Conservation (phyloP, 257 asterid species). For the Cinchona pubescens region DNA sequence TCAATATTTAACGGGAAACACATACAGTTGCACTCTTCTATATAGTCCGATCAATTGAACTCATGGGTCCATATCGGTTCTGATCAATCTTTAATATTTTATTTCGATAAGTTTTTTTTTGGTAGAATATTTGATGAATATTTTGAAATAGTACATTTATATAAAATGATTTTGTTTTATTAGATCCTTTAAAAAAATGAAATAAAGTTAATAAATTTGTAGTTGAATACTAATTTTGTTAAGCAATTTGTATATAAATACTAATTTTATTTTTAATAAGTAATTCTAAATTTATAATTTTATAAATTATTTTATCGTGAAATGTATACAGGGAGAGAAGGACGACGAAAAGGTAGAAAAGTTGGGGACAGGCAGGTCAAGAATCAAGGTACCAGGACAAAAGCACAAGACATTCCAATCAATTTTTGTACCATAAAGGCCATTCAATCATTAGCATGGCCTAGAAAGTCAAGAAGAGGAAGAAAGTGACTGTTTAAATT, state of each 20-base stretch:
- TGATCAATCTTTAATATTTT: not conserved
- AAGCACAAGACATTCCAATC: slow-evolving; percentile 30
- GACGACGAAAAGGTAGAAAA: not conserved
- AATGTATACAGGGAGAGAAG: not conserved
- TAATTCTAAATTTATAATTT: too few relatives aligned
- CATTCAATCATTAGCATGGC: slow-evolving; percentile 20
- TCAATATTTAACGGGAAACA: not conserved
- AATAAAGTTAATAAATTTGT: too few relatives aligned
- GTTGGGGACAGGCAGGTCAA: slow-evolving; percentile 27
- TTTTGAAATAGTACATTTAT: too few relatives aligned
- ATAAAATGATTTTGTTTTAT: too few relatives aligned
- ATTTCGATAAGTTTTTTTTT: not conserved
- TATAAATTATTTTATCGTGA: too few relatives aligned
- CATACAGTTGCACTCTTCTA: not conserved
- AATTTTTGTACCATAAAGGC: slow-evolving; percentile 31
- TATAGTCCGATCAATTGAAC: not conserved
- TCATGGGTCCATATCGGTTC: not conserved
- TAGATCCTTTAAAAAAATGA: too few relatives aligned
- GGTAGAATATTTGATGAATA: not conserved
- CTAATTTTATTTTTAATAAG: too few relatives aligned
- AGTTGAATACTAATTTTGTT: too few relatives aligned
- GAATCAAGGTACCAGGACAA: slow-evolving; percentile 13
- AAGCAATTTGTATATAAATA: too few relatives aligned
- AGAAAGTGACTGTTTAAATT: slow-evolving; percentile 30
- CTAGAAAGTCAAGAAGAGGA: slow-evolving; percentile 37